Percentiles rank a stretch among this genome's conserved stretches.
These are phyloP conservation scores for Dipteronia sinensis DNA, from an alignment of 345 rosid genomes.

Conservation along the genomic window DNA sequence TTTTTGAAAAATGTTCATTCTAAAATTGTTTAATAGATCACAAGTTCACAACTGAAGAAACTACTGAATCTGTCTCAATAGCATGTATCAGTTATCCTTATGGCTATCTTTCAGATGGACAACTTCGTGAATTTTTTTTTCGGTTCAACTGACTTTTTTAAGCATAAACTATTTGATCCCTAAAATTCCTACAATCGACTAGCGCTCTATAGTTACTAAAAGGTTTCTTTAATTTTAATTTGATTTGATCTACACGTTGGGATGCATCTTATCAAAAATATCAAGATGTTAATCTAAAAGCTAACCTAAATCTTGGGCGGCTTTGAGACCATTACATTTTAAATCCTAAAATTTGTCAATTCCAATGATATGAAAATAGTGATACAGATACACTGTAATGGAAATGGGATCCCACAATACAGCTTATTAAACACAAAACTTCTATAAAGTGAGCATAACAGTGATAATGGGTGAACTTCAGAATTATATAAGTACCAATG, in stretches of 20 bases:
- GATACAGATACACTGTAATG: neutral
- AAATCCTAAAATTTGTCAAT: neutral
- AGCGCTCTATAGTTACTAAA: neutral
- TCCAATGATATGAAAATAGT: neutral
- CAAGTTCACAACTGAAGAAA: neutral
- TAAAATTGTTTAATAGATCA: neutral
- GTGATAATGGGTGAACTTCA: neutral
- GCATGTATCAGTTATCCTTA: neutral
- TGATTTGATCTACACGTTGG: neutral
- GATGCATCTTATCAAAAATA: neutral
- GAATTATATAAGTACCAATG: neutral
- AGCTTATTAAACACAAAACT: neutral
- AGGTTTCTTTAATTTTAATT: neutral
- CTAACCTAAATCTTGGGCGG: neutral
- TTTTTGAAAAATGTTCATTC: neutral
- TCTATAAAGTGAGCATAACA: neutral
- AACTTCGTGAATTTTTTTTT: neutral
- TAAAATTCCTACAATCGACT: neutral
- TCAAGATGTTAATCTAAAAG: too few species aligned
- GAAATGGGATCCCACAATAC: neutral
- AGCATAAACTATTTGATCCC: neutral
- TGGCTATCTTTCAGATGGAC: neutral
- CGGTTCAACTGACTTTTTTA: neutral
- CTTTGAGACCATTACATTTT: neutral
- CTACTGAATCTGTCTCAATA: neutral